These are phyloP conservation scores for Annulohypoxylon maeteangense DNA, from an alignment of 495 filamentous ascomycete genomes.

Conservation along the genomic window DNA sequence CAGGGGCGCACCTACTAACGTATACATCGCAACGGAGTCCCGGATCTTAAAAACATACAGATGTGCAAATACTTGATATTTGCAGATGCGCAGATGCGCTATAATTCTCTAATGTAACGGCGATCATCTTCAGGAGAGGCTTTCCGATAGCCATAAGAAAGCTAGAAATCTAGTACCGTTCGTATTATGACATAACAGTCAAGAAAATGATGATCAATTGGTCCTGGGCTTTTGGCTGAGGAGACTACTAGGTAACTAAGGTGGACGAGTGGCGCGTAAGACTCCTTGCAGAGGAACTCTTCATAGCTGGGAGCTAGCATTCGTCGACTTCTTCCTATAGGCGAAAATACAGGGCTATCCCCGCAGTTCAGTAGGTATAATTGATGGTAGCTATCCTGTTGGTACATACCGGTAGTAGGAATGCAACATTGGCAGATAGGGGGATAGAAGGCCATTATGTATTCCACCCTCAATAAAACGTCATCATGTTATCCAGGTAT, in stretches of 20 bases:
- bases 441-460: not conserved
- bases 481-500: slow-evolving; percentile 2
- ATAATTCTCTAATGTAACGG: not conserved
- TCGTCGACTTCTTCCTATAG: slow-evolving; percentile 9
- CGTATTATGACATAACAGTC: slow-evolving; percentile 26
- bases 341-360: slow-evolving; percentile 22
- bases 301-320: slow-evolving; percentile 2
- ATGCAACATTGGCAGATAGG: slow-evolving; percentile 7
- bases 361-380: slow-evolving; percentile 18
- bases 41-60: not conserved
- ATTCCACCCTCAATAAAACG: not conserved
- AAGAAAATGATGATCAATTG: slow-evolving; percentile 27
- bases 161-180: not conserved
- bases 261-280: slow-evolving; percentile 36
- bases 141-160: not conserved
- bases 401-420: not conserved
- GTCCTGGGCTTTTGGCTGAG: slow-evolving; percentile 19
- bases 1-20: not conserved
- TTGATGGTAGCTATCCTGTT: slow-evolving; percentile 1
- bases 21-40: not conserved
- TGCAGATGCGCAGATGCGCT: not conserved
- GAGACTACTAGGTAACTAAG: slow-evolving; percentile 32
- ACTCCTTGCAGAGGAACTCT: slow-evolving; percentile 31
- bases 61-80: not conserved
- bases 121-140: slow-evolving; percentile 2